Base-by-base conservation (phyloP, 2,329 filamentous ascomycete species). In the Alternaria metachromatica region DNA sequence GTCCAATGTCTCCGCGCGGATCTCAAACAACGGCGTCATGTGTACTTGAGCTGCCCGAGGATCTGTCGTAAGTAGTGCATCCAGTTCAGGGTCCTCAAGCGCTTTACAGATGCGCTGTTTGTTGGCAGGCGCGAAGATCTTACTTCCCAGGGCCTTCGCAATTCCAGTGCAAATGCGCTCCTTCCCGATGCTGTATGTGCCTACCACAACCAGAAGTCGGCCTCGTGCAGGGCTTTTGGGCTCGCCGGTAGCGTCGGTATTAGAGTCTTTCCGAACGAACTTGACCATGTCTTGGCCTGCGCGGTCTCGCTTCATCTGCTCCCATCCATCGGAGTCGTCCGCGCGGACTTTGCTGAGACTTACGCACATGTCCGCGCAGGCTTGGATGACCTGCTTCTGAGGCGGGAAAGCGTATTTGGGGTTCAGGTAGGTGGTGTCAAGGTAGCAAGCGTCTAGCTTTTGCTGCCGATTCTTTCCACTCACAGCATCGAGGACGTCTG, bases 131-230 rank as follows among this genome's bases (percentile, higher is more conserved):
- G 95, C 95, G 75, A 91, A 99, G 66, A 99, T 98, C 76, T 97
- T 97, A 70, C 90, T 92, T 43, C 89, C 85, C 3, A 99, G 85
- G 0, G 94, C 94, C 72, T 90, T 88, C 5, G 96, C 96, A 67
- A 99, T 97, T 46, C 93, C 94, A 30, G 97, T 85, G 77, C 95
- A 98, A 69, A 99, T 94, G 44, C 94, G 91, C 80, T 99, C 96
- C 81, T 99, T 99, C 75, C 96, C 96, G 73, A 99, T 99, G 72
- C 92, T 96, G 81, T 99, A 99, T 0, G 96, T 99, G 48, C 96
- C 96, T 64, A 97, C 96, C 7, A 99, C 88, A 6, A 99, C 92
- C 0, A 99, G 87, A 3, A 99, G 86, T 5, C 93, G 90, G 50
- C 92, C 89, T 49, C 85, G 84, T 28, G 78, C 63, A n/a, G 68